A percentile compares a stretch with the other conserved stretches of the same genome.
phyloP scores from a whole-genome alignment of 768 basidiomycete genomes.

The Hypsizygus marmoreus region DNA sequence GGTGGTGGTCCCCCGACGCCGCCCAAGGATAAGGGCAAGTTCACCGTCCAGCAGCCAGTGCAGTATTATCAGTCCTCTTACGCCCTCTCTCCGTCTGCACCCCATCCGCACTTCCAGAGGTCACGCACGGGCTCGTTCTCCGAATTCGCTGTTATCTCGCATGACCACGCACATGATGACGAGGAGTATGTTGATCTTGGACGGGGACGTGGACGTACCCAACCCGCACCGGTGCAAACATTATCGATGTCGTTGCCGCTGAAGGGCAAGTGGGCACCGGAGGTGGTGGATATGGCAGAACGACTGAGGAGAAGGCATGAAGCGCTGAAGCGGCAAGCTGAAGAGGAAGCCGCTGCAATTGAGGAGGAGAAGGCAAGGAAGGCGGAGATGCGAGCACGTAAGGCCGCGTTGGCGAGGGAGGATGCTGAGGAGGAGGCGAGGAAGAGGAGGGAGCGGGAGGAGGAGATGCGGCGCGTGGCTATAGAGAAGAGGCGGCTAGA shows the following conservation, averaged over 20 bases:
- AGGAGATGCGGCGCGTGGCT: constrained; percentile 39
- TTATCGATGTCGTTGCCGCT: constrained; percentile 28
- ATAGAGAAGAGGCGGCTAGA: constrained; percentile 40
- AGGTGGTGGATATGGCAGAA: constrained; percentile 34
- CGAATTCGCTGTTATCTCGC: constrained; percentile 42
- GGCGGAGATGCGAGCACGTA: constrained; percentile 38
- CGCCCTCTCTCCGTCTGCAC: constrained; percentile 19
- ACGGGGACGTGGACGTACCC: not conserved
- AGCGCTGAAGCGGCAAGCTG: constrained; percentile 26
- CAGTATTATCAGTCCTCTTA: constrained; percentile 13
- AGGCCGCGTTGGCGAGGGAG: constrained; percentile 42
- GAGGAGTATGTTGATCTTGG: not conserved
- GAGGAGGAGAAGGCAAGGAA: constrained; percentile 48
- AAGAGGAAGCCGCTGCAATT: constrained; percentile 44
- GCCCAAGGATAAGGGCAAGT: constrained; percentile 43
- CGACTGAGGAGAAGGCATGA: constrained; percentile 33
- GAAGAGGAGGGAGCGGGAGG: constrained; percentile 38
- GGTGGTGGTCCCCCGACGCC: constrained; percentile 42
- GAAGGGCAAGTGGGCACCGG: constrained; percentile 38
- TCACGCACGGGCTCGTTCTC: constrained; percentile 38
- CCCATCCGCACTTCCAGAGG: constrained; percentile 18
- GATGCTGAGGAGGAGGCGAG: constrained; percentile 46
- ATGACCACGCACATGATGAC: constrained; percentile 16
- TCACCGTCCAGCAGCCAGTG: constrained; percentile 14
- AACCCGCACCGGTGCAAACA: constrained; percentile 6